These are phyloP conservation scores for Pyrenochaeta sp. DNA, from an alignment of 2,329 filamentous ascomycete species.

Conservation along the genomic window DNA sequence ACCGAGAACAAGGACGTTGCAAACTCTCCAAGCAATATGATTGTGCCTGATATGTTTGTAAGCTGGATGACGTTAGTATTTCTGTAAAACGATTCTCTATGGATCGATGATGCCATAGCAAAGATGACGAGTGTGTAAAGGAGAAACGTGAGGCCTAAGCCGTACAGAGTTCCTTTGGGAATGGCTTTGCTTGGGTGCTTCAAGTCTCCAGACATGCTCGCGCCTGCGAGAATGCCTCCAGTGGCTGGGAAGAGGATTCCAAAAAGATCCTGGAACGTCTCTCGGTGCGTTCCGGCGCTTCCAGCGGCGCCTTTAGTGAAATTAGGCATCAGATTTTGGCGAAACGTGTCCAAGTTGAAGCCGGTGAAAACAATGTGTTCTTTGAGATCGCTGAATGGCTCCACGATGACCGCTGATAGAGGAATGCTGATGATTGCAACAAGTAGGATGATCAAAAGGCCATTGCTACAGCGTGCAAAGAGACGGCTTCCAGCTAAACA, in stretches of 20 bases:
- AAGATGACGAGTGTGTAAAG: conserved; percentile 79
- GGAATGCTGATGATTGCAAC: conserved; percentile 83
- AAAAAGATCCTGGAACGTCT: conserved; percentile 82
- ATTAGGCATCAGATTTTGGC: conserved; percentile 74
- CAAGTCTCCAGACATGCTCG: conserved; percentile 89
- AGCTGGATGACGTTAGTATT: conserved; percentile 83
- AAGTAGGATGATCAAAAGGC: conserved; percentile 73
- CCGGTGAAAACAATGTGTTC: conserved; percentile 80
- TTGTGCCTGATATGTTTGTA: conserved; percentile 75
- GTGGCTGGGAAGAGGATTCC: conserved; percentile 83
- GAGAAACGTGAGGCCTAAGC: conserved; percentile 76
- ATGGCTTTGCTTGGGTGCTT: conserved; percentile 84
- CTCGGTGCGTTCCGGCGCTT: conserved; percentile 66
- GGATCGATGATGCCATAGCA: conserved; percentile 78
- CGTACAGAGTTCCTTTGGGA: conserved; percentile 81
- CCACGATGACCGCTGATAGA: conserved; percentile 72
- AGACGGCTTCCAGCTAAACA: conserved; percentile 81
- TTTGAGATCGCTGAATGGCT: conserved; percentile 70
- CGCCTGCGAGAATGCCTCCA: conserved; percentile 70
- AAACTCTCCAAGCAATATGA: conserved; percentile 83
- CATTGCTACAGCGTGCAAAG: conserved; percentile 82
- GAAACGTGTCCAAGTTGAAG: conserved; percentile 72
- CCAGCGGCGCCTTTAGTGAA: conserved; percentile 69
- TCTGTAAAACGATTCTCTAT: conserved; percentile 73
- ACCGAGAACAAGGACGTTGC: conserved; percentile 85